These are phyloP conservation scores for Hansenula sp. DNA, from an alignment of 1,139 yeast genomes.

Conservation along the genomic window DNA sequence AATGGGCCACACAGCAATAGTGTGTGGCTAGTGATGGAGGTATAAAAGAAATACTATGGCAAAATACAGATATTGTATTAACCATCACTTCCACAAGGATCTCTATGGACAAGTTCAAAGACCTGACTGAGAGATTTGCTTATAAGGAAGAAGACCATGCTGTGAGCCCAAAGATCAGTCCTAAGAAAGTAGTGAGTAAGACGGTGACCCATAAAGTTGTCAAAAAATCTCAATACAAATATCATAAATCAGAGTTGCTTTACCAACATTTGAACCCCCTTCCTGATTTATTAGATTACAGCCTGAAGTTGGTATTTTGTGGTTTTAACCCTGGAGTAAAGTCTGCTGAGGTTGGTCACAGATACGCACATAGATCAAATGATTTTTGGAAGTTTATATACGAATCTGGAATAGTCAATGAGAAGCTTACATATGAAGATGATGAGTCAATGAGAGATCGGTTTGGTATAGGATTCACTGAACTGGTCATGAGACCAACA, in stretches of 20 bases:
- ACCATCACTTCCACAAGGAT: neutral
- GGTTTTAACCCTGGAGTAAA: conserved; percentile 75
- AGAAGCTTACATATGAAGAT: conserved; percentile 30
- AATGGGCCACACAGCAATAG: neutral
- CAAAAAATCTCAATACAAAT: neutral
- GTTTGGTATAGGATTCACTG: conserved; percentile 65
- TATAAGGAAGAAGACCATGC: neutral
- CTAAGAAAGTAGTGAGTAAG: neutral
- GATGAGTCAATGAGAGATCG: conserved; percentile 39
- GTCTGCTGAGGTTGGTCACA: conserved; percentile 62
- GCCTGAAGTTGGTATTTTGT: conserved; percentile 46
- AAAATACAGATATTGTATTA: too few relatives aligned
- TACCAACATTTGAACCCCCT: conserved; percentile 14
- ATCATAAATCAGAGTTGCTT: conserved; percentile 2
- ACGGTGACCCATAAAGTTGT: neutral
- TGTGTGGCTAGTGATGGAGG: neutral
- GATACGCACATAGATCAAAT: conserved; percentile 71
- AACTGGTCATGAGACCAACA: conserved; percentile 64
- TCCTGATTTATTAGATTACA: conserved; percentile 15
- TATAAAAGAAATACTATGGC: too few relatives aligned
- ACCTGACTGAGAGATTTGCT: conserved; percentile 2
- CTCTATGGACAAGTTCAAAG: neutral
- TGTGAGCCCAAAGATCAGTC: neutral
- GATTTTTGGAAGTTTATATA: conserved; percentile 65
- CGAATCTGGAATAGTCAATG: conserved; percentile 41